phyloP scores from a whole-genome alignment of 139 green algal species.

The Chlorella sp. region DNA sequence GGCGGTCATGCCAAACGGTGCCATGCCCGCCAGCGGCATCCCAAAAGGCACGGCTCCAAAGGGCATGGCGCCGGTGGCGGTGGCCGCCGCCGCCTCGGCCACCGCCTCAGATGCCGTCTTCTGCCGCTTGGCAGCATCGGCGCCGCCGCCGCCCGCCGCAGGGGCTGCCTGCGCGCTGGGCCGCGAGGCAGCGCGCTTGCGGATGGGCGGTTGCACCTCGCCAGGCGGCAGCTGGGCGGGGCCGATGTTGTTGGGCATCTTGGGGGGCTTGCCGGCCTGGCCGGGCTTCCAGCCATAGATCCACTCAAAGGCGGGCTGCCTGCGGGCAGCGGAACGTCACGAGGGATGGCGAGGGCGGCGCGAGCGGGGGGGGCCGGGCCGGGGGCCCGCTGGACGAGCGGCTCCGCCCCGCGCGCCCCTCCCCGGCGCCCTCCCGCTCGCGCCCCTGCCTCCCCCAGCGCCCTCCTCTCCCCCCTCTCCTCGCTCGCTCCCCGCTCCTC shows the following conservation, averaged over 20 bases:
- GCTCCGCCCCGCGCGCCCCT: neutral
- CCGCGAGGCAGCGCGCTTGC: neutral
- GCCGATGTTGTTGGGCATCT: constrained; percentile 26
- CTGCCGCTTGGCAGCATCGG: neutral
- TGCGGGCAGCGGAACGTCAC: neutral
- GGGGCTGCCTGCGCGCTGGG: neutral
- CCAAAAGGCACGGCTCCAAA: no score
- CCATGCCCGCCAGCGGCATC: constrained; percentile 10
- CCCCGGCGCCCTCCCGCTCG: neutral
- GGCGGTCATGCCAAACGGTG: constrained; percentile 27
- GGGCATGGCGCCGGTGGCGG: neutral
- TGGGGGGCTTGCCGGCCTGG: constrained; percentile 30
- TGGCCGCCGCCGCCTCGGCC: neutral
- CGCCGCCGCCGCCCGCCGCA: neutral
- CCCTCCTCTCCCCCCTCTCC: neutral
- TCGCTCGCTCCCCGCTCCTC: neutral
- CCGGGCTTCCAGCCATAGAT: constrained; percentile 42
- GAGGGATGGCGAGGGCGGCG: neutral
- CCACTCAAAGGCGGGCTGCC: constrained; percentile 51
- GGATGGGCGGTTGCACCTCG: constrained; percentile 11
- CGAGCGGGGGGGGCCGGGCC: neutral
- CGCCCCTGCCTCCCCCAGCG: neutral
- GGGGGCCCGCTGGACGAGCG: neutral
- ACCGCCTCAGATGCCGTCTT: neutral
- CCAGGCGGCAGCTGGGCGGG: neutral